phyloP scores from a whole-genome alignment of 257 asterid species.

The Fraxinus quadrangulata region DNA sequence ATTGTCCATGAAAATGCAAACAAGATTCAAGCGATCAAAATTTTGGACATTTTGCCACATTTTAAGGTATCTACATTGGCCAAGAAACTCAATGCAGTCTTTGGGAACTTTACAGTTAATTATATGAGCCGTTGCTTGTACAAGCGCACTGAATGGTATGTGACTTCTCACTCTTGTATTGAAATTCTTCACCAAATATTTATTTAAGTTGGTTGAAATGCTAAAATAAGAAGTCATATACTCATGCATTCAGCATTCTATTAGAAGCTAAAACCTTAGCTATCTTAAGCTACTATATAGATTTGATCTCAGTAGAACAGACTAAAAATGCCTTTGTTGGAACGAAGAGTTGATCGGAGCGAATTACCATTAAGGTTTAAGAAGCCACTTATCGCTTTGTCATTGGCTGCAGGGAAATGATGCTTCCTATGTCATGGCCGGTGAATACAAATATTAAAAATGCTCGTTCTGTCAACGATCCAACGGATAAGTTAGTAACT shows the following conservation, averaged over 20 bases:
- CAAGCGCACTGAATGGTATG: conserved; percentile 36
- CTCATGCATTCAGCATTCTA: no score
- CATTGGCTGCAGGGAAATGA: conserved; percentile 26
- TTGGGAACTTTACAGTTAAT: conserved; percentile 34
- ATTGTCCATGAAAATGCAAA: conserved; percentile 32
- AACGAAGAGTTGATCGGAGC: no score
- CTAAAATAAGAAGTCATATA: no score
- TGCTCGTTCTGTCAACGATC: not conserved
- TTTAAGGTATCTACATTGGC: conserved; percentile 33
- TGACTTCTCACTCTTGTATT: not conserved
- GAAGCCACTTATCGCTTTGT: not conserved
- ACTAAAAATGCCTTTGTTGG: no score
- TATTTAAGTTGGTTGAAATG: not conserved
- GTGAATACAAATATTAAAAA: not conserved
- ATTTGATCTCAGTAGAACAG: no score
- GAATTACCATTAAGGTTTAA: no score
- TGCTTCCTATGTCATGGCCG: conserved; percentile 41
- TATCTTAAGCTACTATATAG: no score
- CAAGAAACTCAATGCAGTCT: conserved; percentile 10
- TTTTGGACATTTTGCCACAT: conserved; percentile 45
- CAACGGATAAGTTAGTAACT: not conserved
- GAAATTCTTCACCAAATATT: not conserved
- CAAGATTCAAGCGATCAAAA: conserved; percentile 38
- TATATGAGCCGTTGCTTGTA: conserved; percentile 31
- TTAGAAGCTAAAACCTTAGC: no score